Base-by-base conservation (phyloP, 345 rosid species). In the Gossypium thurberi region DNA sequence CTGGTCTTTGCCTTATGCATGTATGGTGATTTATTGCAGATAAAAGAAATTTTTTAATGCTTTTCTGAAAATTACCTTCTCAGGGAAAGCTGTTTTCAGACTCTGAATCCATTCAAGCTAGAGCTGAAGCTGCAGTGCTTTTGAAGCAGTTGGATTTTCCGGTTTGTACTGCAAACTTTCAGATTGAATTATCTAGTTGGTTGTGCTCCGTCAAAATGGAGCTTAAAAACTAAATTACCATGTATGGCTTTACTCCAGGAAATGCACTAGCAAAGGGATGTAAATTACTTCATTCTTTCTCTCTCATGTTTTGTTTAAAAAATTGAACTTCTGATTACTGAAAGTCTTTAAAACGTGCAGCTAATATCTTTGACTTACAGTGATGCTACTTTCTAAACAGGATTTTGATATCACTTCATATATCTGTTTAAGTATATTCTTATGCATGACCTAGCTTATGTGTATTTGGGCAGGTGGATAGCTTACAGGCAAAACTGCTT, bases 101-200 rank as follows among this genome's bases (percentile, higher is more conserved):
- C 81, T 85, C 92, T 73, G 97, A 96, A 82, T 90, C 96, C 69
- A 91, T 91, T 72, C 94, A 96, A 74, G 81, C 93, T 77, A 87
- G 99, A 85, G 99, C 98, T 75, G 99, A 93, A 85, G 97, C 99
- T 71, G 98, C 92, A 60, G 84, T 93, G 80, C 97, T 96, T 80
- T 92, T 96, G 70, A 96, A 93, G 85, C 93, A 85, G 84, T 78
- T 96, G 82, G 88, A 93, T 85, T 90, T 90, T 77, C 98, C 96
- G 83, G 99, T 95, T 79, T 71, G 99, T 84, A 69, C 73, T 77
- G 65, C 58, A 72, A 55, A 74, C 81, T 70, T 71, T 78, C 23
- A 62, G 42, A 65, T 46, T 56, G 53, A 74, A 60, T 76, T 62
- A 50, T 52, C 51, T 75, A 60, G 68, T 18, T 61, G 33, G 57